phyloP scores from a whole-genome alignment of 768 basidiomycete species.

The Tremella fuciformis region DNA sequence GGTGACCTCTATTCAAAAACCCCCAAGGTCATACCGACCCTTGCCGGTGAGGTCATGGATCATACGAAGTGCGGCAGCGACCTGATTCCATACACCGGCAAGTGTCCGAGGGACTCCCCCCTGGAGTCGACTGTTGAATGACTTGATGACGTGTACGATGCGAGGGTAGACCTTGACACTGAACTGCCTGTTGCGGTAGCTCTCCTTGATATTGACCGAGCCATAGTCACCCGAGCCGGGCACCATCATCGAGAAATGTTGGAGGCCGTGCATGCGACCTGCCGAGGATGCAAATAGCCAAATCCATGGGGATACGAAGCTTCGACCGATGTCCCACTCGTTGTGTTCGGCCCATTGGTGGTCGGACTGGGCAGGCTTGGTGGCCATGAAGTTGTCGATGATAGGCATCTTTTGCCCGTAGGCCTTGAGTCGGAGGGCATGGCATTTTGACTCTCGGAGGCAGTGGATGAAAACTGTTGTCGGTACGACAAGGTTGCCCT shows the following conservation, averaged over 20 bases:
- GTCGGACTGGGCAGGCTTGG: constrained; percentile 10
- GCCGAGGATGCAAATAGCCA: too few species aligned
- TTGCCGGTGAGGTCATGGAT: too few species aligned
- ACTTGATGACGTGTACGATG: too few species aligned
- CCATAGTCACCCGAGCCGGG: constrained; percentile 12
- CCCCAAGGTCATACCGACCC: too few species aligned
- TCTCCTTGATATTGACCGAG: constrained; percentile 1
- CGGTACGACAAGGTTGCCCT: too few species aligned
- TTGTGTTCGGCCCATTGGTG: constrained; percentile 6
- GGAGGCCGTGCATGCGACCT: constrained; percentile 3
- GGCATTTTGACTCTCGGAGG: constrained; percentile 5
- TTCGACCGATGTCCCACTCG: too few species aligned
- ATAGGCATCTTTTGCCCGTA: constrained; percentile 23
- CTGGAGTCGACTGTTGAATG: constrained; percentile 15
- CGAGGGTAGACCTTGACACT: constrained; percentile 11
- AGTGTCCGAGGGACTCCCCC: neutral
- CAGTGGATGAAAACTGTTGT: constrained; percentile 16
- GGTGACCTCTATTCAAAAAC: too few species aligned
- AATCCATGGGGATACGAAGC: too few species aligned
- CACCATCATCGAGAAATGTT: constrained; percentile 10
- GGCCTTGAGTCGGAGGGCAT: constrained; percentile 10
- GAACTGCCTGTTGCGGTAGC: neutral
- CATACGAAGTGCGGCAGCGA: neutral
- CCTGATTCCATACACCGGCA: neutral
- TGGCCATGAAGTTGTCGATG: neutral